Base-by-base conservation (phyloP, 1,284 basidiomycete species). In the Moesziomyces sp. region DNA sequence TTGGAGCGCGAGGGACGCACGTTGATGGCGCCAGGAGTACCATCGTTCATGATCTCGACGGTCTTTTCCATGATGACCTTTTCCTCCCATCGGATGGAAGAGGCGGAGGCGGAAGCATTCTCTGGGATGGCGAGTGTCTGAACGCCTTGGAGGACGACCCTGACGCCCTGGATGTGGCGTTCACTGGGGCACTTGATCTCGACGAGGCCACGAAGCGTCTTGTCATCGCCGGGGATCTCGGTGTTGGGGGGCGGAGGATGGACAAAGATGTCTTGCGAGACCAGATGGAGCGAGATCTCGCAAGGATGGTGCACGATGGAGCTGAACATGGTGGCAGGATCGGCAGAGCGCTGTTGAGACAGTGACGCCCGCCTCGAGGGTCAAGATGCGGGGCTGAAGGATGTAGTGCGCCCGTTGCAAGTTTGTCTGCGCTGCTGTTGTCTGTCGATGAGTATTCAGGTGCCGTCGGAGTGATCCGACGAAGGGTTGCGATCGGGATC, bases 51-150 rank as follows among this genome's bases (percentile, higher is more conserved):
- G 62, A 82, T 76, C 53, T 76, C 69, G 11, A 84, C 67, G 10
- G 69, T 74, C 61, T 81, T 81, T 44, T 83, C 76, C 64, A 83
- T 71, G 34, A 82, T 56, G 30, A 73, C 62, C 58, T 79, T 78
- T 23, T 84, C 82, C 58, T 83, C 80, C 76, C 76, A 83, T 9
- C 77, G 74, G 11, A 81, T 62, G 19, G 59, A 59, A 14, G 56
- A 47, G 3, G 57, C 44, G 6, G 56, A 40, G 2, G 53, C 46
- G 10, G 43, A 46, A 11, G 52, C 44, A 34, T 57, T 51, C 26
- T 80, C 79, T n/a, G 81, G 81, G 23, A 81, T 74, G 26, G 76
- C 80, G 4, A 84, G 59, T 1, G 74, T 79, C 59, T 83, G 82
- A 7, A 76, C 53, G n/a, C 70, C 78, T 35, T 74, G 68, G 11